A percentile compares a stretch with the other conserved stretches of the same genome.
phyloP scores from a whole-genome alignment of 768 basidiomycete species.

The Pulveroboletus sp. region DNA sequence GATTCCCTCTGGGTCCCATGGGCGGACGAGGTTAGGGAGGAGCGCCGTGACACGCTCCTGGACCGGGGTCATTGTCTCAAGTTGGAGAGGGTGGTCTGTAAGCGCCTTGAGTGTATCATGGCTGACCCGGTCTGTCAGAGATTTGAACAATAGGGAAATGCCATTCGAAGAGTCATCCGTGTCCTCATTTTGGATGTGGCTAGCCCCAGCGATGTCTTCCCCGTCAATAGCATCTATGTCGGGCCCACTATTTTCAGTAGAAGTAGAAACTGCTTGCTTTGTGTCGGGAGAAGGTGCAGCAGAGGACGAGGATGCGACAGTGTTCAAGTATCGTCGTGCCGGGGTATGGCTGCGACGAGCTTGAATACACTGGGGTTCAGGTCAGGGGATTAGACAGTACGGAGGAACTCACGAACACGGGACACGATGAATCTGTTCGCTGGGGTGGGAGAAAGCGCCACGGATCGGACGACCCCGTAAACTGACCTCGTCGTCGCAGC shows the following conservation, averaged over 20 bases:
- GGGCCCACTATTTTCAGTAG: background rate
- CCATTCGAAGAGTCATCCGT: background rate
- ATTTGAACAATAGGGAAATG: conserved; percentile 25
- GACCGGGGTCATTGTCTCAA: conserved; percentile 72
- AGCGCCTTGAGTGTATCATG: conserved; percentile 52
- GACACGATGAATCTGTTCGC: background rate
- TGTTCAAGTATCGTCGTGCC: conserved; percentile 5
- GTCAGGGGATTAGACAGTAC: background rate
- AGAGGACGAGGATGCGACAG: conserved; percentile 1
- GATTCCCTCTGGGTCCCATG: conserved; percentile 38
- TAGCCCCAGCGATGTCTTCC: background rate
- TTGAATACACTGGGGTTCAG: background rate
- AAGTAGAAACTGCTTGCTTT: background rate
- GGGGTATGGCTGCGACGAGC: background rate
- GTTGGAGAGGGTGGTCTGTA: conserved; percentile 56
- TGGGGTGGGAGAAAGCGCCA: background rate
- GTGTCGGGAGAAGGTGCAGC: background rate
- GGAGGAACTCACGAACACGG: conserved; percentile 14
- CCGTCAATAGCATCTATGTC: background rate
- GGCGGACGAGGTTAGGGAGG: conserved; percentile 62
- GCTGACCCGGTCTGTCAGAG: conserved; percentile 38
- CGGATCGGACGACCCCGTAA: background rate
- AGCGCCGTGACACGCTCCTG: conserved; percentile 75
- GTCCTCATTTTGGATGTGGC: background rate
- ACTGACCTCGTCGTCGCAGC: background rate